These are phyloP conservation scores for Arxiozyma bovina DNA, from an alignment of 1,139 yeast species.

Conservation along the genomic window DNA sequence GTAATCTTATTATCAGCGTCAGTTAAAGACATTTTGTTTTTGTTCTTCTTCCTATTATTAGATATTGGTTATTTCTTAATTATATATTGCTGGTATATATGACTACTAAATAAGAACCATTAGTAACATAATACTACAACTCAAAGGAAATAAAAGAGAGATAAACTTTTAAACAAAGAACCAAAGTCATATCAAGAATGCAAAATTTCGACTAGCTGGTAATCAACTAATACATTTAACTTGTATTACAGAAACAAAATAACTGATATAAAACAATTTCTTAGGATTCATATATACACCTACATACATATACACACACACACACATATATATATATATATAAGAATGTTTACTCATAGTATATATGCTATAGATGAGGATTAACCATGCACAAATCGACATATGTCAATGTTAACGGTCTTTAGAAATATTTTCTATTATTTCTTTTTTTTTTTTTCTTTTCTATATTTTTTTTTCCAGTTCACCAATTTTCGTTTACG, in stretches of 20 bases:
- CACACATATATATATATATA: too few species aligned
- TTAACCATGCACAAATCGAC: not conserved
- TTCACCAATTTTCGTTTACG: not conserved
- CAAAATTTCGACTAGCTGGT: not conserved
- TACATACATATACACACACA: too few species aligned
- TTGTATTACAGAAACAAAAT: too few species aligned
- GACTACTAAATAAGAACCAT: too few species aligned
- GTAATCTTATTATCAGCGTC: constrained; percentile 26
- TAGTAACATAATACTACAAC: too few species aligned
- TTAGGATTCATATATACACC: too few species aligned
- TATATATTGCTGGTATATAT: too few species aligned
- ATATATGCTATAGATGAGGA: not conserved
- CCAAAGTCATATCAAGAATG: not conserved
- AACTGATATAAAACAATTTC: too few species aligned
- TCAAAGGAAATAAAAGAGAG: too few species aligned
- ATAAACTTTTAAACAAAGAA: too few species aligned
- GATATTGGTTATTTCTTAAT: too few species aligned
- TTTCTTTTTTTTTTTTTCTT: too few species aligned
- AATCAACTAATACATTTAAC: not conserved
- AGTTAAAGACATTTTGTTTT: constrained; percentile 13
- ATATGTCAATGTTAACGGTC: not conserved
- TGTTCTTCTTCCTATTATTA: not conserved
- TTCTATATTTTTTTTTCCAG: not conserved
- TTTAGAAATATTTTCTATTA: not conserved
- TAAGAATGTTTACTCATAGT: not conserved